Base-by-base conservation (phyloP, 2,329 filamentous ascomycete genomes). In the Fusarium neocosmosporiellum region DNA sequence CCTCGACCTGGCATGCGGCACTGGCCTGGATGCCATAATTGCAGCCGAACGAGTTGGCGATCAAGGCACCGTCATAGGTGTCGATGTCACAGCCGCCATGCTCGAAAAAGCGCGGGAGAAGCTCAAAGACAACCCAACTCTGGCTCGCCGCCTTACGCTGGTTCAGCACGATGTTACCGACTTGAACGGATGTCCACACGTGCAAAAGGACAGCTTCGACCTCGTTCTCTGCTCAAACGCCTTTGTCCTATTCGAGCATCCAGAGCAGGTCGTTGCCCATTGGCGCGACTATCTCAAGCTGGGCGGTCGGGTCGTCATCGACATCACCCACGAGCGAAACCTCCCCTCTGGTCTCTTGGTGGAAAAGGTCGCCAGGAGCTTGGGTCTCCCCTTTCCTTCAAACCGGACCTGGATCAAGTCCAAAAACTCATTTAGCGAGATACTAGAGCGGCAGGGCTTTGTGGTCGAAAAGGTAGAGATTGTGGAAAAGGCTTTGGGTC, bases 1-100 rank as follows among this genome's bases (percentile, higher is more conserved):
- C 27, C 78, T 82, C 5, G 70, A 75, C 34, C 76, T 81, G n/a
- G 79, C 76, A 33, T 82, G 81, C 65, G 81, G 81, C n/a, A 82
- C 81, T 13, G 81, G 80, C 7, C 70, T 81, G 4, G 80, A 81
- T 22, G 71, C 75, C 9, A 77, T 79, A 59, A 71, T 78, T 18
- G 78, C 79, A n/a, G 79, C 78, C 2, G 72, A 76, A 3, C 41
- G 33, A 5, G 73, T 80, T 11, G 77, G 78, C 11, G 70, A 74
- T 2, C 46, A 69, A 3, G 81, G 79, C 10, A 54, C 64, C 33
- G 72, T 82, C 18, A 43, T 80, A 10, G 81, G 75, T 20, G 74
- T 82, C n/a, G 81, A 83, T 64, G 70, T 78, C 36, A 79, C 79
- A 2, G 48, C 67, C 6, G 74, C 74, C 27, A 83, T 83, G 81